Base-by-base conservation (phyloP, 495 filamentous ascomycete genomes). In the Pseudomonodictys pantanalensis region DNA sequence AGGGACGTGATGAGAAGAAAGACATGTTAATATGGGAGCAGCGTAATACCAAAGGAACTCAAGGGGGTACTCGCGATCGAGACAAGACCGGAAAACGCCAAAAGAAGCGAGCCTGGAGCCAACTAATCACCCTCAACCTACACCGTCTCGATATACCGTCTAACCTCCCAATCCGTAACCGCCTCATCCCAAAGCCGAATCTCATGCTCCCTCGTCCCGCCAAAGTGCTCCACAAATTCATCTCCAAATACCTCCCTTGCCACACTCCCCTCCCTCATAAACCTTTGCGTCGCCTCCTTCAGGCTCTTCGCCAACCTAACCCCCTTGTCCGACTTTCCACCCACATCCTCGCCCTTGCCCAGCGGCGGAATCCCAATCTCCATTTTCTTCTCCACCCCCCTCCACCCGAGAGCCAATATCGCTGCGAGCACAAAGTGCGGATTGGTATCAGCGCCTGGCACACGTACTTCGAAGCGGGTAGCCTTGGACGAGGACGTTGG, bases 221-320 rank as follows among this genome's bases (percentile, higher is more conserved):
- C 89, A 77, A 83, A 98, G 69, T 98, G 95, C 2, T 97, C 91
- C 7, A 98, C 92, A 72, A 98, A 98, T 9, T 87, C 88, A 72
- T 97, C 85, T 0, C 95, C 95, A 71, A 98, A 90, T 0, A 92
- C 89, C 71, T 97, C 88, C 47, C 93, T 78, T 35, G 93, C 93
- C 12, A 96, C 79, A 71, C 92, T 96, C 11, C 81, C 88, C 47
- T 80, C 77, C 24, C 81, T 76, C 73, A 77, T 84, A 68, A 98
- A 95, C 41, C 80, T 78, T 39, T 81, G 81, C 0, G 84, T 91
- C 0, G 91, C 93, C 68, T 96, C 91, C 58, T 84, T 86, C 52
- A 98, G 62, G 12, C 76, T 86, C 74, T 87, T 96, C 24, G 93
- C 90, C 42, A 98, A 72, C 32, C 91, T 77, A 18, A 81, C 78